Evolutionary conservation across 2,329 filamentous ascomycete genomes (phyloP), one percentile per base, ranked within the genome.

Genomic region (Chalaropsis ovoidea): DNA sequence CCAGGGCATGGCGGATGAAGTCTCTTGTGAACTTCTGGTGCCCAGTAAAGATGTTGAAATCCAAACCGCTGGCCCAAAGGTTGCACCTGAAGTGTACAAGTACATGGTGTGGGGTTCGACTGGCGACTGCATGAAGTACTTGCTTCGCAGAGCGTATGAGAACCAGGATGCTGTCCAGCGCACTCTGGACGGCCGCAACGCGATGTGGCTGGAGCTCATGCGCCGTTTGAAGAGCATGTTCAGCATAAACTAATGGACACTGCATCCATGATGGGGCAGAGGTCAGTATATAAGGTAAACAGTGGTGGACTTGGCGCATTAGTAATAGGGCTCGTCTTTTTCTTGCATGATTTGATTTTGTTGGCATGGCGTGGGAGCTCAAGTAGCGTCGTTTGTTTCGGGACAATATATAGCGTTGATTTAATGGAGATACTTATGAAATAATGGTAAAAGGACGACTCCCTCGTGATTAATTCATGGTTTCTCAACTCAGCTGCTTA

Each of bases 1-100:
- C 0, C 88, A 93, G 77, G 92, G 93, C 49, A 97, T 97, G 93
- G 93, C 93, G 1, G 93, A 97, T 70, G 92, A 96, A 73, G 85
- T 97, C 63, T 90, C 87, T 73, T 86, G 83, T 72, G 82, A 85
- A 72, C 75, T 86, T 15, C 72, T 81, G 15, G 66, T 68, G 43
- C 66, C 66, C 6, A 61, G 49, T n/a, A 60, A 39, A 41, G 63
- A 67, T 8, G 27, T 47, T 3, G 64, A 62, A 45, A 61, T 62
- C 10, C 60, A 54, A 35, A 65, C 63, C 15, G 31, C 56, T 17
- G 66, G 56, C 15, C 60, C 60, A 8, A 24, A 35, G 61, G 39
- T 39, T 41, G 65, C 68, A 1, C 73, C 78, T 0, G 74, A 76
- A 64, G 79, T 79, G 1, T 87, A 84, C 76, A 88, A 88, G 76